These are phyloP conservation scores for Salix koriyanagi DNA, from an alignment of 345 rosid genomes.

Conservation along the genomic window DNA sequence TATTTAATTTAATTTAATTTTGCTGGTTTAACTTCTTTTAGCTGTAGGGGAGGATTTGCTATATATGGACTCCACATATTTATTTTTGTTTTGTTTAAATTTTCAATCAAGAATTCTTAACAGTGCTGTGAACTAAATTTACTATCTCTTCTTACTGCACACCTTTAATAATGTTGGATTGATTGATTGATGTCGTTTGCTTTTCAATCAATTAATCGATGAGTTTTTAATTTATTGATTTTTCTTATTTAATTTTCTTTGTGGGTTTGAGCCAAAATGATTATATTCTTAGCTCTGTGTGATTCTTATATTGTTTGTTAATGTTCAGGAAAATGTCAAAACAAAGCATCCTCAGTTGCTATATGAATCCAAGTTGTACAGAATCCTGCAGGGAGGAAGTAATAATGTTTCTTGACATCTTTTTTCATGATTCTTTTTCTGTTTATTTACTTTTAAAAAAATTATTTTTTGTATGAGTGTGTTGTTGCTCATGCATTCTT, in stretches of 20 bases:
- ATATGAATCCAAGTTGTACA: slow-evolving; percentile 84
- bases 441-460: not conserved
- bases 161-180: no score
- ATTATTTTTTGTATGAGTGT: not conserved
- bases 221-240: not conserved
- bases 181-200: not conserved
- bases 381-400: slow-evolving; percentile 98
- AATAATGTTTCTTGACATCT: slow-evolving; percentile 12
- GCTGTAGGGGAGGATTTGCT: not conserved
- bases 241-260: not conserved
- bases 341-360: slow-evolving; percentile 93
- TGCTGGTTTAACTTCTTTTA: no score
- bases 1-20: no score
- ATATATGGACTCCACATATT: not conserved
- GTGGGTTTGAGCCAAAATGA: not conserved
- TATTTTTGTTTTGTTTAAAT: no score
- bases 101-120: no score
- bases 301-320: not conserved
- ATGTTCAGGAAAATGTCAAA: slow-evolving; percentile 73
- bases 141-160: not conserved
- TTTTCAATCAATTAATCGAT: not conserved
- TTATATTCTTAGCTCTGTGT: not conserved
- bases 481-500: not conserved
- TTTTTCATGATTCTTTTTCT: slow-evolving; percentile 1
- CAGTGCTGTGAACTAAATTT: not conserved